A percentile compares a stretch with the other conserved stretches of the same genome.
These are phyloP conservation scores for Leishmania amazonensis DNA, from an alignment of 208 protist genomes.

Conservation along the genomic window DNA sequence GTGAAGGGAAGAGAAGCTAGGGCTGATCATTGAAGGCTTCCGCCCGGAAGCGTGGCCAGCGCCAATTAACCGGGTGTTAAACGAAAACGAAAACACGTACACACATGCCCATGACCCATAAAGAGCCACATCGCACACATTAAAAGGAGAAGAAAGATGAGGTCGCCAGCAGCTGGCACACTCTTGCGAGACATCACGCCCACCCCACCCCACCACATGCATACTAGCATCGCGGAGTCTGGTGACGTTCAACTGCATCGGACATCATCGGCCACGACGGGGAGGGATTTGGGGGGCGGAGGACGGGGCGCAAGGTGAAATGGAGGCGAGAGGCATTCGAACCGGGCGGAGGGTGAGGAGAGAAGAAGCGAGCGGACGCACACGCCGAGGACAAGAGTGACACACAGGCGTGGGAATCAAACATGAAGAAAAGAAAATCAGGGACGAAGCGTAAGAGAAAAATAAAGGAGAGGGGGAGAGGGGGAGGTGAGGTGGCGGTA, in stretches of 20 bases:
- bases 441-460: not conserved
- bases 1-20: not conserved
- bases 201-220: not conserved
- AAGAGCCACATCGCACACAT: not conserved
- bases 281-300: too few species aligned
- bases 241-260: not conserved
- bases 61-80: not conserved
- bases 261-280: not conserved
- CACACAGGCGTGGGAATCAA: not conserved
- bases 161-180: not conserved
- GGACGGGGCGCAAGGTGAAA: too few species aligned
- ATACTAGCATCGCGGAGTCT: not conserved
- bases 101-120: too few species aligned
- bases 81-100: not conserved
- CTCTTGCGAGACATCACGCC: too few species aligned
- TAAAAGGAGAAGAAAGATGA: not conserved
- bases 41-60: not conserved
- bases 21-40: not conserved
- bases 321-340: not conserved
- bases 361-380: not conserved
- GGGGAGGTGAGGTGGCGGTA: not conserved
- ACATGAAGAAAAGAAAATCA: not conserved
- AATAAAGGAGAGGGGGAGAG: not conserved
- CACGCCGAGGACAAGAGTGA: not conserved
- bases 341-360: not conserved